Evolutionary conservation across 139 green algal genomes (phyloP), one percentile per base, ranked within the genome.

Genomic region (Picochlorum sp.): DNA sequence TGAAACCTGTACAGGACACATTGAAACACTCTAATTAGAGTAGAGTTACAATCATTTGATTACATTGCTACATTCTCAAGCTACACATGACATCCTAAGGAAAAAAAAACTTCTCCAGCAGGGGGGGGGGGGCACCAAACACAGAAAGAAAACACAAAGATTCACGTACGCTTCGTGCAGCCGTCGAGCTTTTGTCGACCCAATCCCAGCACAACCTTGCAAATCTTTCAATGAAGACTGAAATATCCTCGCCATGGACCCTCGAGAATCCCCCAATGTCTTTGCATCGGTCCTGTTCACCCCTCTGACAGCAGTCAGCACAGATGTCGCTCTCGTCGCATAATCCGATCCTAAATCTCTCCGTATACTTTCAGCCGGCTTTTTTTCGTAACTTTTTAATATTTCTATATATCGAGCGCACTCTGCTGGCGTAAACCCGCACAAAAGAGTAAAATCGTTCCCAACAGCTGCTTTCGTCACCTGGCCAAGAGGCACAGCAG

Each of bases 381-480:
- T 95, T 56, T 67, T 83, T 57, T 97, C 89, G 63, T 93, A 97
- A 58, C 50, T 69, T 37, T 96, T 97, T 63, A 90, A 79, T 1
- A 83, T 96, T 65, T 97, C 90, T 31, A 97, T 63, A 66, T 95
- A 97, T 3, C 88, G 64, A 0, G 82, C 89, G 61, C 83, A 94
- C 70, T 96, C 89, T 70, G 89, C 72, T 5, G 63, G 69, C 63
- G 67, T 89, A 73, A 80, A 96, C 0, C 75, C 89, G 54, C 89
- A 96, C 3, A 96, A 56, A 4, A 96, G 80, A 3, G 85, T 93
- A 66, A 73, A 87, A 16, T 91, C 80, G 28, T 86, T 77, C 13
- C 85, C 63, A n/a, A 90, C 28, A 0, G 88, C 84, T 2, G 75
- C 74, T 26, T 80, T 83, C 3, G 81, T 89, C 30, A 95, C 69